Evolutionary conservation across 768 basidiomycete species (phyloP), one percentile per base, ranked within the genome.

Genomic region (Fibroporia radiculosa): DNA sequence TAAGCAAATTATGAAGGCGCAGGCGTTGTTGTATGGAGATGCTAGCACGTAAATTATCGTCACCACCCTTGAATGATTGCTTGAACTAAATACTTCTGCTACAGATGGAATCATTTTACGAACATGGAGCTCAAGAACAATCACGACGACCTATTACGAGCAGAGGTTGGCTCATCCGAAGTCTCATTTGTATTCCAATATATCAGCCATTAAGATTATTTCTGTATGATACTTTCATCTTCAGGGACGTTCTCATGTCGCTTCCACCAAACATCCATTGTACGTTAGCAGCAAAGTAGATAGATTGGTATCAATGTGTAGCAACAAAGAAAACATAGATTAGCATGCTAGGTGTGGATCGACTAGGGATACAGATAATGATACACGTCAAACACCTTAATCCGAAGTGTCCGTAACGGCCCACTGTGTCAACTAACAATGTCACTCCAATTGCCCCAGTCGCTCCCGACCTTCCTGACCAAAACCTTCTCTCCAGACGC

Each of bases 111-210:
- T 62, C 96, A 99, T 59, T 93, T 91, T 61, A 87, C 88, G 3
- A 97, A 96, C 54, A 68, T 62, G 0, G 90, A 96, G 57, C 71
- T 99, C 37, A 80, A 78, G 62, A 84, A 80, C 55, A 93, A 96
- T 55, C 96, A 99, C 56, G 96, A 99, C 56, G 95, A 97, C 60
- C 72, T 99, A 34, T 69, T 99, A 26, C 77, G 96, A 22, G 91
- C 90, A 2, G 96, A 99, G 62, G 76, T 83, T 31, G 90, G 86
- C 8, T 53, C 78, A 33, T 77, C 81, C 4, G 85, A 92, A 50
- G 84, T 97, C 38, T 93, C 93, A 0, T 95, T 91, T 56, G 93
- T 93, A 33, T 98, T 95, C 70, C 95, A 98, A 62, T 96, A 93
- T 61, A 82, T 92, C 61, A 92, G 89, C 62, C 89, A 92, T 61